Evolutionary conservation across 805 yeast species (phyloP).

Genomic region (Saccharomycopsis synnaedendra): DNA sequence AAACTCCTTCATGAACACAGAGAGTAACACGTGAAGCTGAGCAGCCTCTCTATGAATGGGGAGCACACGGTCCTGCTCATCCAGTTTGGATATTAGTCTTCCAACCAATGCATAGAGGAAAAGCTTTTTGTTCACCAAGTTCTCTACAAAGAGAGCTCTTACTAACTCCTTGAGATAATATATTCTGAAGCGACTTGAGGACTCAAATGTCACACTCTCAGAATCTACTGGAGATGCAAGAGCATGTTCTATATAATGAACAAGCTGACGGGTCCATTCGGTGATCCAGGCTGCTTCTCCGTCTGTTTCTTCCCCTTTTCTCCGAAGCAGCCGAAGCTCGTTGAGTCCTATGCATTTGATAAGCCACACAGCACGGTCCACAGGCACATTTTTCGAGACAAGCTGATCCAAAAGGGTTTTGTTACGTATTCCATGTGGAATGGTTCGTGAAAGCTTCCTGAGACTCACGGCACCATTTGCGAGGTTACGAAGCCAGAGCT

Average conservation of each 20-base stretch:
- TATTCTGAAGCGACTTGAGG: constrained; percentile 30
- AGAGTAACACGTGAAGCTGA: constrained; percentile 25
- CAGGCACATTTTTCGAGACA: constrained; percentile 54
- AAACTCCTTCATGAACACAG: constrained; percentile 22
- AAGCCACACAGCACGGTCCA: constrained; percentile 82
- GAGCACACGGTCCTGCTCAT: too few relatives aligned
- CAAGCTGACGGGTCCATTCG: constrained; percentile 86
- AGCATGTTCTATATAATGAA: constrained; percentile 32
- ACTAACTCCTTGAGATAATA: constrained; percentile 49
- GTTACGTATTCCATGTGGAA: constrained; percentile 86
- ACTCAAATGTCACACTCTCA: background rate
- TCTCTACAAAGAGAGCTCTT: constrained; percentile 58
- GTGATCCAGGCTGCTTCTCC: constrained; percentile 57
- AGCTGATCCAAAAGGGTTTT: constrained; percentile 64
- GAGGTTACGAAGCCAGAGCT: constrained; percentile 75
- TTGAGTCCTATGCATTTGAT: constrained; percentile 79
- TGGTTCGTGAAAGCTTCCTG: constrained; percentile 55
- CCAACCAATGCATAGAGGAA: constrained; percentile 55
- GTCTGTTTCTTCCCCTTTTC: constrained; percentile 29
- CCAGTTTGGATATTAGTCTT: too few relatives aligned
- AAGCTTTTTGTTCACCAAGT: constrained; percentile 46
- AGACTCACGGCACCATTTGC: constrained; percentile 60
- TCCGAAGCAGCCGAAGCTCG: constrained; percentile 48
- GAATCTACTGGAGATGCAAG: background rate
- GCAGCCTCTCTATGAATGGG: too few relatives aligned